These are phyloP conservation scores for Neonectria hederae DNA, from an alignment of 2,329 filamentous ascomycete species.

Conservation along the genomic window DNA sequence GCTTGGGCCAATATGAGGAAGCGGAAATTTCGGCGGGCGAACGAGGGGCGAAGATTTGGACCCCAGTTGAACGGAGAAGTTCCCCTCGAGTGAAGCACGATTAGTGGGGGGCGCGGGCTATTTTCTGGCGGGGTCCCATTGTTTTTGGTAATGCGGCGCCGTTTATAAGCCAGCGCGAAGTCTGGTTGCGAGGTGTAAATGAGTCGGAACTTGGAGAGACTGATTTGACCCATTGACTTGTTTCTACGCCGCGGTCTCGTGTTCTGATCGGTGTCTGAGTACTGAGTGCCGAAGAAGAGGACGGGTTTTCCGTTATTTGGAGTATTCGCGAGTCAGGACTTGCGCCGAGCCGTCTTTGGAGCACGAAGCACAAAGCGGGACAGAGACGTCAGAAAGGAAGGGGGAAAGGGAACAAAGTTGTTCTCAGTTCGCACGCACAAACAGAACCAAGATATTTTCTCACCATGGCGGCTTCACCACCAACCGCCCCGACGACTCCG, in stretches of 20 bases:
- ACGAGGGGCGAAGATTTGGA: conserved; percentile 19
- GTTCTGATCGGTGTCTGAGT: not conserved
- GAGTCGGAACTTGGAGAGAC: not conserved
- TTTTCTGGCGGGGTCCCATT: conserved; percentile 19
- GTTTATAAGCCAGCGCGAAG: conserved; percentile 23
- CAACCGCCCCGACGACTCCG: conserved; percentile 13
- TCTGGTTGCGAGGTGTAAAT: not conserved
- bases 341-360: not conserved
- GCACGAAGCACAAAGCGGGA: not conserved
- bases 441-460: not conserved
- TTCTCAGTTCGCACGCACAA: not conserved
- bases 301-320: not conserved
- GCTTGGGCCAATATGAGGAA: conserved; percentile 38
- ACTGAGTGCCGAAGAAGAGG: not conserved
- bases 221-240: conserved; percentile 7
- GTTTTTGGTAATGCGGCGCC: conserved; percentile 27
- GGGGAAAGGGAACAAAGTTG: not conserved
- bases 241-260: not conserved
- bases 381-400: not conserved
- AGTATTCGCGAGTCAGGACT: not conserved
- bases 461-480: conserved; percentile 26
- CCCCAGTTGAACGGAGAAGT: conserved; percentile 27
- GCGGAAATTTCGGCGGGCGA: conserved; percentile 19
- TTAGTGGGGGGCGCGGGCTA: conserved; percentile 7
- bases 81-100: not conserved